Evolutionary conservation across 441 rosid genomes (phyloP).

Genomic region (Adansonia madagascariensis): DNA sequence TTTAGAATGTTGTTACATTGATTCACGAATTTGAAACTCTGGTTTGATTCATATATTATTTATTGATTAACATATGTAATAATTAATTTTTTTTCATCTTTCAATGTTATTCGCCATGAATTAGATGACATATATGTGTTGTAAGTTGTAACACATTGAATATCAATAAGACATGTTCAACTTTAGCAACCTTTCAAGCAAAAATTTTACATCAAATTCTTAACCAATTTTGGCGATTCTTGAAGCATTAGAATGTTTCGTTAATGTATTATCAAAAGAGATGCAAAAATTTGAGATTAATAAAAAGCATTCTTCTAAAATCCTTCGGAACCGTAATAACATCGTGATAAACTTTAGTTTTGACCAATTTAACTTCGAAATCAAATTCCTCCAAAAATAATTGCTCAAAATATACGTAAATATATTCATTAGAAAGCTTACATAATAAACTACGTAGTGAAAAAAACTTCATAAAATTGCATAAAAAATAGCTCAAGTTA

Average conservation of each 20-base stretch:
- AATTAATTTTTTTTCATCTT: neutral
- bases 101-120: neutral
- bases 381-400: conserved; percentile 30
- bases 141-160: neutral
- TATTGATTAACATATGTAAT: neutral
- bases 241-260: conserved; percentile 31
- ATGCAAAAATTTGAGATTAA: conserved; percentile 18
- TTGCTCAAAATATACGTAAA: neutral
- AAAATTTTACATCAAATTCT: conserved; percentile 29
- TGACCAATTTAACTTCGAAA: conserved; percentile 54
- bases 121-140: neutral
- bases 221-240: conserved; percentile 35
- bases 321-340: conserved; percentile 32
- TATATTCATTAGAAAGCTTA: conserved; percentile 56
- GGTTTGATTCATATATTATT: neutral
- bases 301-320: conserved; percentile 32
- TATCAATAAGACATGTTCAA: conserved; percentile 43
- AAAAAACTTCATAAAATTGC: conserved; percentile 37
- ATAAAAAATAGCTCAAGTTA: conserved; percentile 36
- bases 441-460: conserved; percentile 39
- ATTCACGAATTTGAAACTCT: neutral
- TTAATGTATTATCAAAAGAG: conserved; percentile 29
- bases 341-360: conserved; percentile 34
- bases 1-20: neutral
- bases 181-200: conserved; percentile 15